Evolutionary conservation across 192 early-diverging fungal species (phyloP), one percentile per base, ranked within the genome.

Genomic region (Gamsiella multidivaricata): DNA sequence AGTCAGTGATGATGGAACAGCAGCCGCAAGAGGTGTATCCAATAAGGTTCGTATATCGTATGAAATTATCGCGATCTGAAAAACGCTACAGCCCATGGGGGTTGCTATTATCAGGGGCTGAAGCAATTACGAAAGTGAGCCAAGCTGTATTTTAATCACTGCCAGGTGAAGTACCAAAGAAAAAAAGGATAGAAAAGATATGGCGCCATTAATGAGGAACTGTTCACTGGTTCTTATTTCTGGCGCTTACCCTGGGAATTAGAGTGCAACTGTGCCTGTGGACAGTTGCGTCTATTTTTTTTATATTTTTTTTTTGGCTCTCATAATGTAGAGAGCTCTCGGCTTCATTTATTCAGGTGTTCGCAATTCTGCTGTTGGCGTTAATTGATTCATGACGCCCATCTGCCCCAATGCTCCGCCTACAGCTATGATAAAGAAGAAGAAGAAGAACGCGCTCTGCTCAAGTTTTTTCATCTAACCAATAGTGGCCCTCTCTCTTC

Each of bases 61-160:
- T 18, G 17, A n/a, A n/a, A n/a, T n/a, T n/a, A n/a, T n/a, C n/a
- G n/a, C n/a, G n/a, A n/a, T n/a, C n/a, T n/a, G n/a, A 39, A 46
- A n/a, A 46, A 46, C 17, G n/a, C 45, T 10, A 46, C 45, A 46
- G 45, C 45, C 45, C 45, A 46, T n/a, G n/a, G n/a, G n/a, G n/a
- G n/a, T n/a, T n/a, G n/a, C n/a, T n/a, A n/a, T n/a, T n/a, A n/a
- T n/a, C n/a, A n/a, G n/a, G n/a, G n/a, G n/a, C n/a, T n/a, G n/a
- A n/a, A n/a, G n/a, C n/a, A n/a, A n/a, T n/a, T n/a, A n/a, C n/a
- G n/a, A n/a, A n/a, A n/a, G n/a, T n/a, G n/a, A n/a, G n/a, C n/a
- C n/a, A n/a, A n/a, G n/a, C n/a, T n/a, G n/a, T n/a, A n/a, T n/a
- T n/a, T n/a, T n/a, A n/a, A n/a, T n/a, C n/a, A n/a, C n/a, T n/a